Evolutionary conservation across 148 eudicot genomes (phyloP).

Genomic region (Beta vulgaris): DNA sequence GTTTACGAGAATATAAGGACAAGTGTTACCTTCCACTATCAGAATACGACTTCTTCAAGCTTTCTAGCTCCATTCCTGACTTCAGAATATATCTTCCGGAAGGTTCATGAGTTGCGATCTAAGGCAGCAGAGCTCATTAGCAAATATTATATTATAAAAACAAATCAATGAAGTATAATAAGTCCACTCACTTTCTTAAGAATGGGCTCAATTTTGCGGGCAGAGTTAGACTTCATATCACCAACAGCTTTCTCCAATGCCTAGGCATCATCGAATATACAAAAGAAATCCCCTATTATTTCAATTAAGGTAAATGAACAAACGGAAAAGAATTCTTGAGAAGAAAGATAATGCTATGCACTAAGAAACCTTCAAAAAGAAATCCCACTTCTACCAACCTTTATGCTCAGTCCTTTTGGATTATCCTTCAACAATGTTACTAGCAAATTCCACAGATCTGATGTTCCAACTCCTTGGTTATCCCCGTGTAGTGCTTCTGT

Average conservation of each 20-base stretch:
- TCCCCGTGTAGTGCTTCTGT: slow-evolving; percentile 37
- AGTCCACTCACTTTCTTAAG: slow-evolving; percentile 69
- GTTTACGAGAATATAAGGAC: background rate
- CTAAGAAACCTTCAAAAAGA: background rate
- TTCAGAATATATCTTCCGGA: slow-evolving; percentile 80
- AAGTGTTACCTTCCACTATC: slow-evolving; percentile 56
- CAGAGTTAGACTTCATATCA: slow-evolving; percentile 53
- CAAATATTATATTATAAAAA: slow-evolving; percentile 24
- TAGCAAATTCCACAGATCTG: slow-evolving; percentile 59
- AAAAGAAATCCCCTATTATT: background rate
- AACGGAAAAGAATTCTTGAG: background rate
- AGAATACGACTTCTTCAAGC: slow-evolving; percentile 43
- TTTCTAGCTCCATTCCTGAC: slow-evolving; percentile 59
- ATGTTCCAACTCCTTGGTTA: slow-evolving; percentile 38
- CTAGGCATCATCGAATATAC: slow-evolving; percentile 29
- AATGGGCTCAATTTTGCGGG: slow-evolving; percentile 62
- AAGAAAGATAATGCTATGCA: background rate
- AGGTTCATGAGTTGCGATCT: slow-evolving; percentile 79
- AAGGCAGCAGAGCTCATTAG: slow-evolving; percentile 32
- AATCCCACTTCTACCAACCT: slow-evolving; percentile 42
- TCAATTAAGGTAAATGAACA: background rate
- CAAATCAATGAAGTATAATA: slow-evolving; percentile 9
- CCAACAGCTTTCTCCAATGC: slow-evolving; percentile 90
- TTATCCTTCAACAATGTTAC: slow-evolving; percentile 61
- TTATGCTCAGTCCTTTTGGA: slow-evolving; percentile 82